Evolutionary conservation across 2,329 filamentous ascomycete species (phyloP).

Genomic region (Apiospora malaysiana): DNA sequence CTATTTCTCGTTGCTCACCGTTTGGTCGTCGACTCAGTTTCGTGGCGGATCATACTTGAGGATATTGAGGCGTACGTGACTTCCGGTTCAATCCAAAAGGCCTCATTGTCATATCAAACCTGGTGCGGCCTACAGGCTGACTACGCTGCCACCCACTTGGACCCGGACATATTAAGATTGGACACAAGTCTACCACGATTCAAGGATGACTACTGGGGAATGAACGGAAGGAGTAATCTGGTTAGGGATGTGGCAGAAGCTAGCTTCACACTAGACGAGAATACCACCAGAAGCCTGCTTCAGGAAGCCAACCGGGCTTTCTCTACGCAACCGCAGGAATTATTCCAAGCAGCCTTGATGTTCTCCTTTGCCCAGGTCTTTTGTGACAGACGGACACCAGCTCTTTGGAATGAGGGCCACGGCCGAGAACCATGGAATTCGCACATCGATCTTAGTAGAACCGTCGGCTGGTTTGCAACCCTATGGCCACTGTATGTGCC

Average conservation of each 20-base stretch:
- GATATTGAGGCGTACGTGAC: conserved; percentile 57
- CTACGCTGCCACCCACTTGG: too few species aligned
- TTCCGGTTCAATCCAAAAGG: conserved; percentile 49
- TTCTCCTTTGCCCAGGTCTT: conserved; percentile 63
- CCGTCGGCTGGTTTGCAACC: conserved; percentile 48
- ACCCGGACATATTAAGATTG: too few species aligned
- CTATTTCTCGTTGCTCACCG: conserved; percentile 58
- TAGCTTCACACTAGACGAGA: too few species aligned
- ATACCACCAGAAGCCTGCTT: too few species aligned
- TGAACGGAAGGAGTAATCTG: too few species aligned
- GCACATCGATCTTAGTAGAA: conserved; percentile 58
- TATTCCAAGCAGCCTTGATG: conserved; percentile 59
- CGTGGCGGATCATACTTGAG: conserved; percentile 55
- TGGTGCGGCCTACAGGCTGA: conserved; percentile 36
- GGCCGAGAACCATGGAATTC: conserved; percentile 52
- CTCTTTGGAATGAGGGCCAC: conserved; percentile 60
- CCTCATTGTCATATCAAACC: conserved; percentile 53
- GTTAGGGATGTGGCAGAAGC: too few species aligned
- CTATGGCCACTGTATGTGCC: too few species aligned
- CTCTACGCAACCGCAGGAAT: conserved; percentile 53
- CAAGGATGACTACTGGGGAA: too few species aligned
- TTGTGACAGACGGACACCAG: conserved; percentile 54
- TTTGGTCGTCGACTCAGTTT: conserved; percentile 56
- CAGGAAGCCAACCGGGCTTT: too few species aligned
- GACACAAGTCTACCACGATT: too few species aligned